phyloP scores from a whole-genome alignment of 352 stramenopile genomes.

The Pythium scleroteichum region DNA sequence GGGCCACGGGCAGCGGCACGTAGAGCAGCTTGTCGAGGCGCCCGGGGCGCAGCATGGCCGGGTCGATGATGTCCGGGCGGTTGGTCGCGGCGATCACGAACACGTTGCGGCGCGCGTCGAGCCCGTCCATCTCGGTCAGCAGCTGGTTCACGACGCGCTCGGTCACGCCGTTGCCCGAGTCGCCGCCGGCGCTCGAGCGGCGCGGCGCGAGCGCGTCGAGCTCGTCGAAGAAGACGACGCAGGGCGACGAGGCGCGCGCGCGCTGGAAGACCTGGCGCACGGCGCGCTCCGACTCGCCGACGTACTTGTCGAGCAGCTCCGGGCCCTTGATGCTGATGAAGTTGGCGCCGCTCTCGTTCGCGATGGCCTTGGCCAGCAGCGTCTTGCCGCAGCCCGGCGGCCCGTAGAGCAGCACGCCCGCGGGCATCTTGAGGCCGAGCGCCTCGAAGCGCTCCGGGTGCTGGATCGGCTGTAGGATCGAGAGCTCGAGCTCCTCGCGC shows the following conservation, averaged over 20 bases:
- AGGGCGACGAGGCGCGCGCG: constrained; percentile 96
- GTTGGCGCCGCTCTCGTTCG: constrained; percentile 97
- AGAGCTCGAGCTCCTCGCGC: constrained; percentile 95
- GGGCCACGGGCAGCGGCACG: constrained; percentile 93
- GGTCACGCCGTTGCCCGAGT: constrained; percentile 90
- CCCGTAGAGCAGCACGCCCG: constrained; percentile 97
- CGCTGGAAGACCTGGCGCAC: constrained; percentile 97
- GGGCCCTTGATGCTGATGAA: constrained; percentile 99
- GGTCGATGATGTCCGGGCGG: constrained; percentile 98
- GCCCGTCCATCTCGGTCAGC: constrained; percentile 99
- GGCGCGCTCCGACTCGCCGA: constrained; percentile 96
- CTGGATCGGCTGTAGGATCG: constrained; percentile 97
- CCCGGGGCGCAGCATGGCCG: constrained; percentile 98
- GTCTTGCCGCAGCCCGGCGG: constrained; percentile 99
- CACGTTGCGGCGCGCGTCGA: constrained; percentile 95
- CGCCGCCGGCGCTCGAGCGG: constrained; percentile 66
- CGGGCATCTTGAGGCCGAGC: constrained; percentile 96
- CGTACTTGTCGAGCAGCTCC: constrained; percentile 99
- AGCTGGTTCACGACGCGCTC: constrained; percentile 98
- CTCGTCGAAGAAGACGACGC: constrained; percentile 99
- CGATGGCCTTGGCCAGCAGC: constrained; percentile 98
- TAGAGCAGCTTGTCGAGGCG: constrained; percentile 99
- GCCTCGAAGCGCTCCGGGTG: constrained; percentile 94
- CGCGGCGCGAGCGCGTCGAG: constrained; percentile 97
- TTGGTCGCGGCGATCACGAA: constrained; percentile 97